Conservation (phyloP, 768 basidiomycete species). For the Boletus sp. region DNA sequence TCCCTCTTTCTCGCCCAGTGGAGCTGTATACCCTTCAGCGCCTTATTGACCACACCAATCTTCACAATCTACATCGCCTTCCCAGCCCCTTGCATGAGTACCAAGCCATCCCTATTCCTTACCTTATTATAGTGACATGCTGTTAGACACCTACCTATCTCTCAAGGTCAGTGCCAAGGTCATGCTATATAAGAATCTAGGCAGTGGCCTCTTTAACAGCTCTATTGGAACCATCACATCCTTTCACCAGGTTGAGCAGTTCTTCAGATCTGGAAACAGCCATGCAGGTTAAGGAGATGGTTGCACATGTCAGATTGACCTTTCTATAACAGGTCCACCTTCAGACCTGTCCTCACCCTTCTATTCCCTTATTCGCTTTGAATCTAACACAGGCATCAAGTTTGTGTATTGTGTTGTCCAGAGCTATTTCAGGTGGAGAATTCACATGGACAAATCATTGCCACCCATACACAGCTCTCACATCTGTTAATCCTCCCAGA, state of each 20-base stretch:
- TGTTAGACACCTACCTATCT: not conserved
- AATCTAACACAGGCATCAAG: not conserved
- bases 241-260: not conserved
- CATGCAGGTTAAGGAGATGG: not conserved
- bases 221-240: not conserved
- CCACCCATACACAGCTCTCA: not conserved
- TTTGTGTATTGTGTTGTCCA: not conserved
- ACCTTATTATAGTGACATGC: not conserved
- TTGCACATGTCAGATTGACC: not conserved
- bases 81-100: not conserved
- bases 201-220: not conserved
- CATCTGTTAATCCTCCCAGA: accelerated
- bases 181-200: not conserved
- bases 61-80: not conserved
- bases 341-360: not conserved
- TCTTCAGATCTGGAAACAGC: not conserved
- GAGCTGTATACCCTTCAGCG: not conserved
- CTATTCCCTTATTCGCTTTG: not conserved
- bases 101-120: no score
- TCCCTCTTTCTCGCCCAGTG: not conserved
- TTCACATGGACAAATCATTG: not conserved
- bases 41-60: not conserved
- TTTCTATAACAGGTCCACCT: not conserved
- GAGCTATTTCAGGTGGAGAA: not conserved
- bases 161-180: not conserved